Evolutionary conservation across 2,329 filamentous ascomycete species (phyloP).

Genomic region (Colletotrichum liaoningense): DNA sequence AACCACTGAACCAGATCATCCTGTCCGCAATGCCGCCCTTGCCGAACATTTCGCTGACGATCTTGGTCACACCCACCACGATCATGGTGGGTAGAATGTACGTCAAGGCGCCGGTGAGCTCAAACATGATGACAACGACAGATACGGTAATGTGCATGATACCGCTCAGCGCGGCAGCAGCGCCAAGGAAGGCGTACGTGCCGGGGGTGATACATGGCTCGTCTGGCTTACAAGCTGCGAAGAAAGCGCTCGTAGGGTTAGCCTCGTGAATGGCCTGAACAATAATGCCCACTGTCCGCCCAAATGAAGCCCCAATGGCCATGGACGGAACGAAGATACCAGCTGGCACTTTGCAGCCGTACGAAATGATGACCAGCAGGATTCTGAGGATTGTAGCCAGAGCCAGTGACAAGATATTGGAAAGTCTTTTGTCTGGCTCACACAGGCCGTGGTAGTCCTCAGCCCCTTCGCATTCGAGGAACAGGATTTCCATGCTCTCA

Average conservation of each 20-base stretch:
- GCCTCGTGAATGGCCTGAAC: conserved; percentile 90
- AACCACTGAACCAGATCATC: conserved; percentile 99
- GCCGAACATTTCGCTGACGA: conserved; percentile 89
- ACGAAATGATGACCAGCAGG: conserved; percentile 92
- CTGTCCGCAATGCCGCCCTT: conserved; percentile 96
- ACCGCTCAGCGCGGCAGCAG: conserved; percentile 89
- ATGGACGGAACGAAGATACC: conserved; percentile 99
- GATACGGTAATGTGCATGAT: conserved; percentile 99
- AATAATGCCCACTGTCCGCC: conserved; percentile 91
- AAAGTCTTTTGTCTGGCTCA: conserved; percentile 79
- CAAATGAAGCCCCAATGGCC: conserved; percentile 95
- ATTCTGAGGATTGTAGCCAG: conserved; percentile 84
- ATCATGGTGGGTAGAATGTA: conserved; percentile 99
- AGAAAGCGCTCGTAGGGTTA: conserved; percentile 85
- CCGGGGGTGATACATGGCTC: conserved; percentile 96
- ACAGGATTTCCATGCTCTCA: conserved; percentile 98
- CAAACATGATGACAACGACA: conserved; percentile 99
- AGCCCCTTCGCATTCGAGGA: conserved; percentile 89
- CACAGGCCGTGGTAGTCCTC: conserved; percentile 93
- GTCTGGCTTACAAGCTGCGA: conserved; percentile 88
- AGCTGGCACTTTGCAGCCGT: conserved; percentile 96
- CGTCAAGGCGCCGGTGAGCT: conserved; percentile 94
- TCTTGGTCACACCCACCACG: conserved; percentile 96
- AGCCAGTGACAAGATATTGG: conserved; percentile 81
- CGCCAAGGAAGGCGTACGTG: conserved; percentile 95